Evolutionary conservation across 768 basidiomycete species (phyloP).

Genomic region (Mycena belliarum): DNA sequence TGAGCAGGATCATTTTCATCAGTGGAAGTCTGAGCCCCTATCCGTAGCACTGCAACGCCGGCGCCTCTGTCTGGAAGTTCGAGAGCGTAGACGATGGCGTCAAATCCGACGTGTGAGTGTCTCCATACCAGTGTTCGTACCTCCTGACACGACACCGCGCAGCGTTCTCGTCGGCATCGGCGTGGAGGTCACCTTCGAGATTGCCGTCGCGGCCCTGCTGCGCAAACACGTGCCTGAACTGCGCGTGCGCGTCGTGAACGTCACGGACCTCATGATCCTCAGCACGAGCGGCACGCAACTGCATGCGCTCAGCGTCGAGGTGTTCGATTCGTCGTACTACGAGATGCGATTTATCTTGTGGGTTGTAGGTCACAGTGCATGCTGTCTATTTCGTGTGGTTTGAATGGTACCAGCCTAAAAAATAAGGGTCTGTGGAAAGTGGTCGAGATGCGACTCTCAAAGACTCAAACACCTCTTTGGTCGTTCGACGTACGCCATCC

Average conservation of each 20-base stretch:
- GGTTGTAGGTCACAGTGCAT: too few species aligned
- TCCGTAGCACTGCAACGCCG: conserved; percentile 86
- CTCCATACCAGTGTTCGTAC: background rate
- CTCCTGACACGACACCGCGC: conserved; percentile 26
- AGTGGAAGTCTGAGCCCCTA: too few species aligned
- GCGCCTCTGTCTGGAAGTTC: conserved; percentile 85
- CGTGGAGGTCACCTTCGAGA: conserved; percentile 86
- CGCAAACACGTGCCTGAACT: conserved; percentile 68
- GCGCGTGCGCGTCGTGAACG: conserved; percentile 84
- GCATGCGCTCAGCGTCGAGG: conserved; percentile 62
- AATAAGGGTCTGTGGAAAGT: too few species aligned
- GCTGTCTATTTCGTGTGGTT: too few species aligned
- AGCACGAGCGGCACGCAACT: conserved; percentile 68
- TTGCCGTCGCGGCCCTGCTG: conserved; percentile 81
- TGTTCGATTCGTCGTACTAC: conserved; percentile 63
- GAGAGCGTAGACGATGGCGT: conserved; percentile 74
- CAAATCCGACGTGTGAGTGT: conserved; percentile 72
- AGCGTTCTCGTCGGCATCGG: conserved; percentile 86
- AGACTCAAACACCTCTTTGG: too few species aligned
- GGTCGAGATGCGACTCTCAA: too few species aligned
- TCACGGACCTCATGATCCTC: conserved; percentile 88
- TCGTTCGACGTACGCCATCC: too few species aligned
- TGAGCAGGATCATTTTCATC: too few species aligned
- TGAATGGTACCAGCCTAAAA: too few species aligned
- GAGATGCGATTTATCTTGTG: too few species aligned